Evolutionary conservation across 768 basidiomycete species (phyloP), one percentile per base, ranked within the genome.

Genomic region (Collybia mongolica): DNA sequence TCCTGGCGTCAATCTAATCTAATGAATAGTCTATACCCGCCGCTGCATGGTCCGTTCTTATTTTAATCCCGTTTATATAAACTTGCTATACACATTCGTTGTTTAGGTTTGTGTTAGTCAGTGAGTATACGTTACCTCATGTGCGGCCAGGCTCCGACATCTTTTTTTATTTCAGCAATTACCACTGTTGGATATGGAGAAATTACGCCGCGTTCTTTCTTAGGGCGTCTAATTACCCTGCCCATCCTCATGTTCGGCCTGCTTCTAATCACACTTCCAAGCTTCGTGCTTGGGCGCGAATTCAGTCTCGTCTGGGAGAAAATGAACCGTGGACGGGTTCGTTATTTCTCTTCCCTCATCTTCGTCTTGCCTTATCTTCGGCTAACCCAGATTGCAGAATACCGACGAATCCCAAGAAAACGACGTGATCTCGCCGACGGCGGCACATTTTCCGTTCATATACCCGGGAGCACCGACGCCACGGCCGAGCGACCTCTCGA

Each of bases 141-240:
- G 7, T 28, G 22, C 24, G 7, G 6, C 38, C 9, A 20, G 45
- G 54, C 1, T 55, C 40, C 1, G 32, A 45, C 20, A 24, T 40
- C 56, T 23, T 35, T 36, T n/a, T 14, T 52, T n/a, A n/a, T n/a
- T n/a, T n/a, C n/a, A 88, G 86, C 93, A 0, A 93, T 94, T 54
- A 88, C 88, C 2, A 94, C 93, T 0, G 90, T 93, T 1, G 91
- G 93, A 11, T 96, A 93, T 58, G 93, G 93, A 32, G 93, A 96
- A 66, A 90, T 94, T 47, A 91, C 90, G 0, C 93, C 93, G 0
- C 81, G 89, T 11, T 91, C 91, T 1, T 84, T 88, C 65, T 74
- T 95, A n/a, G 93, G 93, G 0, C 84, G 91, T 2, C 72, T 95
- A 29, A 73, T 96, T 57, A 93, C 93, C 0, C 71, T 95, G 1